These are phyloP conservation scores for Yamadazyma blattariae DNA, from an alignment of 1,139 yeast species.

Conservation along the genomic window DNA sequence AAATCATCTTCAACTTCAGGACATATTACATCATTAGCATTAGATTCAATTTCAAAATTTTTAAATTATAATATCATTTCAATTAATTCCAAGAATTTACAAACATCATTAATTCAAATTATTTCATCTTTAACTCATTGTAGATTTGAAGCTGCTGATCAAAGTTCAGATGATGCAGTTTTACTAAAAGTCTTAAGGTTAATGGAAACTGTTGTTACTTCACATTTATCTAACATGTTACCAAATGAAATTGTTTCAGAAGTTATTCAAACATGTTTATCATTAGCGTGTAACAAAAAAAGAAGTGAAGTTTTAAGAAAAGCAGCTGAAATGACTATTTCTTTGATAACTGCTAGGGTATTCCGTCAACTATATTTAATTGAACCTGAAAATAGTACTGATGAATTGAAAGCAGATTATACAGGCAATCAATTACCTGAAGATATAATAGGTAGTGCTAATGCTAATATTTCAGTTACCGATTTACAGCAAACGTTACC, in stretches of 20 bases:
- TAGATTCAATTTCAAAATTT: constrained; percentile 72
- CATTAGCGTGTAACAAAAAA: constrained; percentile 89
- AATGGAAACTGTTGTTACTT: constrained; percentile 64
- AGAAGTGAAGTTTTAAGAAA: constrained; percentile 86
- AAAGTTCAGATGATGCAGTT: constrained; percentile 89
- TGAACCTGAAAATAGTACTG: constrained; percentile 44
- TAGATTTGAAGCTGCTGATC: constrained; percentile 94
- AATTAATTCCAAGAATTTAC: constrained; percentile 41
- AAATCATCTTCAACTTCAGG: constrained; percentile 87
- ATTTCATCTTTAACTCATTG: constrained; percentile 87
- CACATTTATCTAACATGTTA: constrained; percentile 61
- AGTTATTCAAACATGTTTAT: constrained; percentile 85
- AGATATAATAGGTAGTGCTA: constrained; percentile 41
- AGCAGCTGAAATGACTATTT: constrained; percentile 86
- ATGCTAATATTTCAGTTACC: constrained; percentile 10
- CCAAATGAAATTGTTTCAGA: constrained; percentile 86
- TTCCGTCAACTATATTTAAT: constrained; percentile 60
- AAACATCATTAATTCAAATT: constrained; percentile 54
- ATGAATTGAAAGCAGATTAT: constrained; percentile 34
- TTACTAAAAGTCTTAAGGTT: constrained; percentile 76
- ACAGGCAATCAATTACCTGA: constrained; percentile 36
- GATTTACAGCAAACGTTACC: constrained; percentile 2
- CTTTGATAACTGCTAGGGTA: constrained; percentile 63
- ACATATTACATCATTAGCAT: constrained; percentile 76
- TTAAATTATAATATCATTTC: constrained; percentile 59